These are phyloP conservation scores for Bryoerythrophyllum caledonicum DNA, from an alignment of 225 moss, liverwort and hornwort species.

Conservation along the genomic window DNA sequence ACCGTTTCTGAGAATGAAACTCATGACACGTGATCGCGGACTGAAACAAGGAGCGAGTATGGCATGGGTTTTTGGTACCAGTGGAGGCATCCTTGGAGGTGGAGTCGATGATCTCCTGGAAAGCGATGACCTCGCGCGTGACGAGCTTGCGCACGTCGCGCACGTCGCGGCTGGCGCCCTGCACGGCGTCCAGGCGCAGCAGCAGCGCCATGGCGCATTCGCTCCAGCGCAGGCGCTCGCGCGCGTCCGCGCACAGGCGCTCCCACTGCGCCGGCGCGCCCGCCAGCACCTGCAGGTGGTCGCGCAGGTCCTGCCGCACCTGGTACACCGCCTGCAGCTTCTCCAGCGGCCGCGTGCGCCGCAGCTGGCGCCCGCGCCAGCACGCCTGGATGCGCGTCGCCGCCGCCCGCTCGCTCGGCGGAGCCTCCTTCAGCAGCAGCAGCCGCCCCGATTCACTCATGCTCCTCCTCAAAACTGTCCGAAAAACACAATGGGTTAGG, in stretches of 20 bases:
- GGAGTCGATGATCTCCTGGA: slow-evolving; percentile 70
- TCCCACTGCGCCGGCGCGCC: slow-evolving; percentile 43
- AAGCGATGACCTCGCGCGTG: slow-evolving; percentile 58
- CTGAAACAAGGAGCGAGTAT: too few species aligned
- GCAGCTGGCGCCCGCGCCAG: slow-evolving; percentile 47
- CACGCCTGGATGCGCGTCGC: slow-evolving; percentile 41
- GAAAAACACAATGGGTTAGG: not conserved
- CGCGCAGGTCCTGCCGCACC: slow-evolving; percentile 43
- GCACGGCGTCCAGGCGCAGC: slow-evolving; percentile 55
- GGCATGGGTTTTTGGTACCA: slow-evolving; percentile 11
- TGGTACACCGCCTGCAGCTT: slow-evolving; percentile 39
- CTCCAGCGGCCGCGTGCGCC: slow-evolving; percentile 43
- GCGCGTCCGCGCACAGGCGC: slow-evolving; percentile 39
- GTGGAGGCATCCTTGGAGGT: slow-evolving; percentile 46
- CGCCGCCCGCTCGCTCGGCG: slow-evolving; percentile 34
- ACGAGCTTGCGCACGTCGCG: slow-evolving; percentile 55
- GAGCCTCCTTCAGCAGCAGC: slow-evolving; percentile 41
- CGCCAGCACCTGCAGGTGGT: slow-evolving; percentile 45
- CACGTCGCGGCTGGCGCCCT: slow-evolving; percentile 59
- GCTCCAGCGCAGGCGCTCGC: slow-evolving; percentile 54
- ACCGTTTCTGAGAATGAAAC: too few species aligned
- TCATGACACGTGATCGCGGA: too few species aligned
- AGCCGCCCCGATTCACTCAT: slow-evolving; percentile 26
- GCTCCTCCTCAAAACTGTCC: slow-evolving; percentile 10
- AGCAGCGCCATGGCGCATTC: slow-evolving; percentile 60